phyloP scores from a whole-genome alignment of 2,329 filamentous ascomycete species.

The Ceratocystis alfenasii region DNA sequence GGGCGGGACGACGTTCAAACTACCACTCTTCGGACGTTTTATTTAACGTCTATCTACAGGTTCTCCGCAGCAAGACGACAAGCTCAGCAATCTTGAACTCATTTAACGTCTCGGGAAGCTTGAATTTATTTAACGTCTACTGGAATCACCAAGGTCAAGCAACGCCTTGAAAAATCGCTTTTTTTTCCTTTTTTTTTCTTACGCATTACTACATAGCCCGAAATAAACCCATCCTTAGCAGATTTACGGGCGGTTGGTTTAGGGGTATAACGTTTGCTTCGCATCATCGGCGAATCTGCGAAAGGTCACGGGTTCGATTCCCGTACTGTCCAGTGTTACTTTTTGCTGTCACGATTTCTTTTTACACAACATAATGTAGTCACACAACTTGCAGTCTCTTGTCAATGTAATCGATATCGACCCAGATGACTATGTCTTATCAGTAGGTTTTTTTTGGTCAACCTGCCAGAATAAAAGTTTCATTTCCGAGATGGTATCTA shows the following conservation, averaged over 20 bases:
- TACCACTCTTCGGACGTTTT: too few relatives aligned
- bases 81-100: too few relatives aligned
- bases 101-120: too few relatives aligned
- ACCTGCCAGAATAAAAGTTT: background rate
- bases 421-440: background rate
- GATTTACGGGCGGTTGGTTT: constrained; percentile 17
- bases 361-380: background rate
- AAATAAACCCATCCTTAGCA: fast-evolving
- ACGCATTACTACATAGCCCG: too few relatives aligned
- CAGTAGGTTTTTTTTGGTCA: background rate
- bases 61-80: too few relatives aligned
- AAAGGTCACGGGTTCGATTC: constrained; percentile 22
- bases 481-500: background rate
- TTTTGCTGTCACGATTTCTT: background rate
- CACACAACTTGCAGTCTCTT: too few relatives aligned
- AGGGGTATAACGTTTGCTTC: constrained; percentile 21
- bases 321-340: constrained; percentile 17
- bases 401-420: background rate
- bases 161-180: too few relatives aligned
- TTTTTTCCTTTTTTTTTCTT: too few relatives aligned
- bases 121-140: too few relatives aligned
- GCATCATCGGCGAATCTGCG: constrained; percentile 19
- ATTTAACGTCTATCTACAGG: too few relatives aligned
- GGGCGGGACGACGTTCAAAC: too few relatives aligned
- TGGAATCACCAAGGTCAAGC: too few relatives aligned